Evolutionary conservation across 2,329 filamentous ascomycete genomes (phyloP), one percentile per base, ranked within the genome.

Genomic region (Neopestalotiopsis clavispora): DNA sequence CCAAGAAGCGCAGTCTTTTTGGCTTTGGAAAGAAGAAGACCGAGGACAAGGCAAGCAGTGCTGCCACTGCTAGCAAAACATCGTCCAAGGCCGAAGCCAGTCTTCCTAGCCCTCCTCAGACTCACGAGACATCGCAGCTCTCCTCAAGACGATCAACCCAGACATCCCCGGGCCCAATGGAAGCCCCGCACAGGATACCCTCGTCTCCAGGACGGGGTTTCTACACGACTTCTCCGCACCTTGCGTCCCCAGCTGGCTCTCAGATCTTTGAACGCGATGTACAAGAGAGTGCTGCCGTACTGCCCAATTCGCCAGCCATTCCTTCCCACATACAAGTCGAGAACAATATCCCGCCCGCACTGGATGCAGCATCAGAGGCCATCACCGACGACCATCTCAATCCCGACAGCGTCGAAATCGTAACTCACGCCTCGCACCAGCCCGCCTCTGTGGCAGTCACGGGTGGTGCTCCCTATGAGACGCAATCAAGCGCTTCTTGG

Each of bases 221-320:
- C 59, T 85, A 85, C 74, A 91, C 91, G 13, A 87, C 89, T 10
- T 95, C 94, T 9, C 92, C 94, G 4, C 87, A 92, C 63, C 81
- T 95, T 59, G 89, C 91, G 66, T 97, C 94, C 23, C 94, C 95
- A 14, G 93, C 94, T 12, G 86, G 87, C 34, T 91, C 90, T 4
- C 90, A 91, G 74, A 98, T 98, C 75, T 98, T 98, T 78, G 95
- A 98, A 84, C 92, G 95, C 76, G 94, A 95, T 79, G 95, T 98
- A 30, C 95, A 98, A 80, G 95, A 98, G 76, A 89, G 89, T 75
- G 84, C 88, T 38, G 81, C 89, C 17, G 81, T 89, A n/a, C 83
- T 87, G 56, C 92, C 94, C 70, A 90, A 87, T 70, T 95, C 93
- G 3, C 91, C 93, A 0, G 93, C 94, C n/a, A 96, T 98, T 71